These are phyloP conservation scores for Colletotrichum liriopes DNA, from an alignment of 2,329 filamentous ascomycete genomes.

Conservation along the genomic window DNA sequence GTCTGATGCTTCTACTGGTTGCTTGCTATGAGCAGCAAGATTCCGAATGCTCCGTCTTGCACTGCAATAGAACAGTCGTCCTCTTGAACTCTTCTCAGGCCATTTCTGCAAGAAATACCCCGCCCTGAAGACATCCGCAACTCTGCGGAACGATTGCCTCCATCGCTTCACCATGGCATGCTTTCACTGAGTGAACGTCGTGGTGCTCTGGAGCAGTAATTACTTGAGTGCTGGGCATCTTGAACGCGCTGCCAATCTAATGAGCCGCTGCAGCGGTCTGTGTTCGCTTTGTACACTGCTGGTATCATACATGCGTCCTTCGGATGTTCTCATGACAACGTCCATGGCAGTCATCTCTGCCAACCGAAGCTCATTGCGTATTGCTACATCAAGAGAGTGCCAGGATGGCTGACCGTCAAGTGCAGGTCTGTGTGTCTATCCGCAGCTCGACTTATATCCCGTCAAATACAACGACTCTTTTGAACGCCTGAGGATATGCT, in stretches of 20 bases:
- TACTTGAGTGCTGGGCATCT: background rate
- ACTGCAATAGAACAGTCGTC: background rate
- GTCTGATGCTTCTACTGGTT: background rate
- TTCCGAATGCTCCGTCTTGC: background rate
- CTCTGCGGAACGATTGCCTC: background rate
- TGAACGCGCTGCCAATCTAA: background rate
- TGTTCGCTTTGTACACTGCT: background rate
- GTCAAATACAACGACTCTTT: constrained; percentile 5
- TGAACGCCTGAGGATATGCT: constrained; percentile 31
- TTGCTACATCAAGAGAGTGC: background rate
- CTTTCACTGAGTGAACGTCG: background rate
- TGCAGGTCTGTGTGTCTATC: background rate
- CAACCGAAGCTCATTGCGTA: background rate
- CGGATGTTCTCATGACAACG: background rate
- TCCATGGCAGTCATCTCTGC: background rate
- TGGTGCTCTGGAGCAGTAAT: background rate
- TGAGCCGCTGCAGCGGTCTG: background rate
- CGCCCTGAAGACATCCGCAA: too few species aligned
- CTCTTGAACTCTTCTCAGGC: background rate
- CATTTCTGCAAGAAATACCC: background rate
- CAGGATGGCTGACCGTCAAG: background rate
- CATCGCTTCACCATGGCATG: background rate
- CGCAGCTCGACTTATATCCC: constrained; percentile 1
- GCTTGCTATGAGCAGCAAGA: background rate
- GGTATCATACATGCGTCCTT: background rate